Base-by-base conservation (phyloP, 108 stramenopile genomes). In the Discostella stelligeroides region DNA sequence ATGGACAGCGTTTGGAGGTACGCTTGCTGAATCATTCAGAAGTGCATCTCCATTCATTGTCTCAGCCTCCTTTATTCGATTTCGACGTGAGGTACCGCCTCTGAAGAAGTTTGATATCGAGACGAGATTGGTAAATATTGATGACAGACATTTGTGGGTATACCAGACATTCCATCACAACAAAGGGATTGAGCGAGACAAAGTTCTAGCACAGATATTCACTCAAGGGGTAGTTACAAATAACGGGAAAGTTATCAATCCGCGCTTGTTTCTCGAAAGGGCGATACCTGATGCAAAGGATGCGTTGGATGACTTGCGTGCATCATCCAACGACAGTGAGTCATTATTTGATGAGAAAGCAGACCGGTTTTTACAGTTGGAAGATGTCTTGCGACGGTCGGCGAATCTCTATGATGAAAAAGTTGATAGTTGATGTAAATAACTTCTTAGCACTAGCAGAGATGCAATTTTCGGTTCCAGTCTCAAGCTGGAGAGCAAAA, bases 81-180 rank as follows among this genome's bases (percentile, higher is more conserved):
- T 78, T 78, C 84, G 90, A 45, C 64, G 70, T 18, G 90, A 91
- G 65, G 76, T 91, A 28, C 66, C 64, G 42, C 84, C 85, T 13
- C 73, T 84, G 64, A 66, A 73, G 40, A 70, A 63, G 48, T 91
- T 91, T 68, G 66, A 88, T 67, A 76, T 91, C 21, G 76, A 91
- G 24, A 75, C 82, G 6, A 53, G 57, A 43, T 24, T 88, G 2
- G 66, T 48, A 13, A 75, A 61, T 12, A 60, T 91, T 60, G 86
- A 87, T 72, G 87, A 87, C 11, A 30, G 77, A 42, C 69, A 87
- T 64, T 42, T 85, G 12, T 91, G 87, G 87, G 82, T 86, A 45
- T 81, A 84, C 58, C 87, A 88, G 34, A 82, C 80, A 30, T 85
- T 88, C 60, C 81, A 81, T 73, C 69, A 67, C 11, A 55, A 17